Evolutionary conservation across 163 green algal genomes (phyloP).

Genomic region (Volvox carteri): DNA sequence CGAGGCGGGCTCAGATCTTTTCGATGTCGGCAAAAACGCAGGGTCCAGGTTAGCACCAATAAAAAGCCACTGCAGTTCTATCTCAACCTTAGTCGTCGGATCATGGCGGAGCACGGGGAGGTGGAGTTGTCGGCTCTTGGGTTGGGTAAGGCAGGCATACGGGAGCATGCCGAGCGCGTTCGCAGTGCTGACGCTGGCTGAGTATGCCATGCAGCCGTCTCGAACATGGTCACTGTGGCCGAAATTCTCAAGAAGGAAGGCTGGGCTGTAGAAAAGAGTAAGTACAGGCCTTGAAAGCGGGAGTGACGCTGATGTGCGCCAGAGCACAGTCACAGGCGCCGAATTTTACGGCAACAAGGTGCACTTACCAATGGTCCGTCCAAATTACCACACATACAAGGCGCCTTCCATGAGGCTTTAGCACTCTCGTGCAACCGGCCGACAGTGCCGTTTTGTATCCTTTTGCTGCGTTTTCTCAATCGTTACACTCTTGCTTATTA

Average conservation of each 20-base stretch:
- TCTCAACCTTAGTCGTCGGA: slow-evolving; percentile 85
- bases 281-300: slow-evolving; percentile 34
- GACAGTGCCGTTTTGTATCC: no score
- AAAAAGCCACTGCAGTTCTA: slow-evolving; percentile 91
- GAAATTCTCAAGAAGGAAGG: slow-evolving; percentile 92
- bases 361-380: no score
- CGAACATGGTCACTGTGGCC: slow-evolving; percentile 87
- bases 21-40: slow-evolving; percentile 42
- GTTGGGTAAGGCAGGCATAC: slow-evolving; percentile 64
- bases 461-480: no score
- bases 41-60: slow-evolving; percentile 83
- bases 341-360: no score
- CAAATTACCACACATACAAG: no score
- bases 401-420: no score
- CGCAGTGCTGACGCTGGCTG: not conserved
- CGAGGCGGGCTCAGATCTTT: not conserved
- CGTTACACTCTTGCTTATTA: no score
- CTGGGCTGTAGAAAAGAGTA: slow-evolving; percentile 82
- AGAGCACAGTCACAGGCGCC: no score
- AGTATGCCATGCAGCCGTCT: slow-evolving; percentile 73
- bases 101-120: slow-evolving; percentile 86
- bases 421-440: no score
- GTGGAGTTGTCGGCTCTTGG: slow-evolving; percentile 90
- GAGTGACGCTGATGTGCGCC: not conserved
- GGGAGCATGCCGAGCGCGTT: not conserved